Conservation (phyloP, 305 asterid genomes). For the Galium porrigens region DNA sequence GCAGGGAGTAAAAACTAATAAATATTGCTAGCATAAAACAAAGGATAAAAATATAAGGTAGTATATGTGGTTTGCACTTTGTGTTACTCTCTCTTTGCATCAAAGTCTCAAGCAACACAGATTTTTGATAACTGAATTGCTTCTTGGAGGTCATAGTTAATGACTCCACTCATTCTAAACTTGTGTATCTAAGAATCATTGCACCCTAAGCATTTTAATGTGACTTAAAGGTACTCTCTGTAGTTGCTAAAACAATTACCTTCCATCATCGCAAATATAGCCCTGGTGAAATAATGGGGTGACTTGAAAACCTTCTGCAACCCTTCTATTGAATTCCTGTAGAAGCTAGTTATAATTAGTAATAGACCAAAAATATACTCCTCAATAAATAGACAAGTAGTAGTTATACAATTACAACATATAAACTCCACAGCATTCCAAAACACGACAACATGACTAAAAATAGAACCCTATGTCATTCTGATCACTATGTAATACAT, state of each 20-base stretch:
- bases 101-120: neutral
- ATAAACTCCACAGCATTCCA: neutral
- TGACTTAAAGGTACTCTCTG: neutral
- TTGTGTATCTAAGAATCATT: neutral
- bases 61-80: neutral
- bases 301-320: slow-evolving; percentile 84
- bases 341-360: slow-evolving; percentile 1
- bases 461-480: neutral
- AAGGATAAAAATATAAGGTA: neutral
- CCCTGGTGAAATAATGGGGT: slow-evolving; percentile 97
- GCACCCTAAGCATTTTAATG: neutral
- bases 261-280: slow-evolving; percentile 64
- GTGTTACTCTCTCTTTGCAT: neutral
- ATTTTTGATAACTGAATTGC: neutral
- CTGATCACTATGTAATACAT: neutral
- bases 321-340: slow-evolving; percentile 70
- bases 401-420: neutral
- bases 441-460: neutral
- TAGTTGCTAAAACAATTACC: slow-evolving; percentile 27
- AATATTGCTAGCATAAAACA: neutral
- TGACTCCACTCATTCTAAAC: neutral
- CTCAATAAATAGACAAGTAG: neutral
- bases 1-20: neutral
- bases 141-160: neutral
- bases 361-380: neutral